Evolutionary conservation across 164 flowering plant species (phyloP).

Genomic region (Magnolia officinalis): DNA sequence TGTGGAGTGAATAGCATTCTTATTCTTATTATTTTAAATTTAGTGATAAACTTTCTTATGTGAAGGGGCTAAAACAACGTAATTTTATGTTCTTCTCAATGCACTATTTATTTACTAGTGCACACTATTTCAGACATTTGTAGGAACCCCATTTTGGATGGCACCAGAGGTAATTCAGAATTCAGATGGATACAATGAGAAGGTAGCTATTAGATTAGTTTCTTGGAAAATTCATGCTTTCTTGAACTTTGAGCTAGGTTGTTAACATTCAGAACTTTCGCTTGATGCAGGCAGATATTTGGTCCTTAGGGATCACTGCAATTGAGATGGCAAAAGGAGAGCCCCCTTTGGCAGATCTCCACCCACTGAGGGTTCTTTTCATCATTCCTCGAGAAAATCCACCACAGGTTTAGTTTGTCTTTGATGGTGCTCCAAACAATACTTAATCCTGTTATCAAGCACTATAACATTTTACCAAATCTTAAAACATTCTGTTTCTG

Average conservation of each 20-base stretch:
- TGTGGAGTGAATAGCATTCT: background rate
- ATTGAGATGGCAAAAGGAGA: constrained; percentile 99
- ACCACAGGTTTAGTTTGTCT: constrained; percentile 66
- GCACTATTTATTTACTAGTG: background rate
- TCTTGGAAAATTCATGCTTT: background rate
- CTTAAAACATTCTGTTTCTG: constrained; percentile 2
- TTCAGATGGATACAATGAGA: constrained; percentile 95
- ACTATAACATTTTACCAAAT: background rate
- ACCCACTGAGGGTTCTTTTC: constrained; percentile 99
- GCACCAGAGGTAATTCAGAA: constrained; percentile 99
- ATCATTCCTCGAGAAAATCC: constrained; percentile 98
- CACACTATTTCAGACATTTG: constrained; percentile 72
- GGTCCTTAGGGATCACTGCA: constrained; percentile 98
- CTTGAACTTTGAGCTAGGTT: constrained; percentile 6
- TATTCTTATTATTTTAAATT: too few relatives aligned
- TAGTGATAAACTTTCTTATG: background rate
- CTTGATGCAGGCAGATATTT: constrained; percentile 88
- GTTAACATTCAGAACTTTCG: constrained; percentile 6
- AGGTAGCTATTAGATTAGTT: constrained; percentile 40
- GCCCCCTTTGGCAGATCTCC: constrained; percentile 97
- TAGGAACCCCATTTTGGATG: constrained; percentile 99
- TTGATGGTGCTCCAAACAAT: constrained; percentile 1
- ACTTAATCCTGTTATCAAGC: background rate
- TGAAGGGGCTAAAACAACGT: background rate
- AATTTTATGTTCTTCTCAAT: background rate